Conservation (phyloP, 108 stramenopile genomes). For the Cylindrotheca fusiformis region DNA sequence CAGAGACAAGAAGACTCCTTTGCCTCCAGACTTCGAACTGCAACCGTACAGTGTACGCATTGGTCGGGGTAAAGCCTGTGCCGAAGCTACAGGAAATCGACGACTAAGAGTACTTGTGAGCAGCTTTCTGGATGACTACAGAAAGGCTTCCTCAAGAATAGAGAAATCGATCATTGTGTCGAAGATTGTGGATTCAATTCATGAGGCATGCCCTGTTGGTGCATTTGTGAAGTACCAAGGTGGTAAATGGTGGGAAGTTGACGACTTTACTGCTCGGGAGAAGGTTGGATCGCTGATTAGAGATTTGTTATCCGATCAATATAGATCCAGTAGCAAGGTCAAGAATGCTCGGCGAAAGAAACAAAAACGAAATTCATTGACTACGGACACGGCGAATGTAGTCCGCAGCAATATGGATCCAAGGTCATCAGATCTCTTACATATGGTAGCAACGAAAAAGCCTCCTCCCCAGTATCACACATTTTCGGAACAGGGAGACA, state of each 20-base stretch:
- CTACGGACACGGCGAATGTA: too few relatives aligned
- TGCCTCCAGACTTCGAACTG: slow-evolving; percentile 8
- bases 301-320: slow-evolving; percentile 9
- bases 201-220: slow-evolving; percentile 17
- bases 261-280: slow-evolving; percentile 17
- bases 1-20: background rate
- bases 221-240: slow-evolving; percentile 14
- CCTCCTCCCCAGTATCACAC: too few relatives aligned
- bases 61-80: slow-evolving; percentile 14
- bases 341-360: slow-evolving; percentile 2
- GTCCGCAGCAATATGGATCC: too few relatives aligned
- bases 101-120: slow-evolving; percentile 9
- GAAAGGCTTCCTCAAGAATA: background rate
- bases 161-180: slow-evolving; percentile 16
- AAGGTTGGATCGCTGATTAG: slow-evolving; percentile 18
- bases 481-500: too few relatives aligned
- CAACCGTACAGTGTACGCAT: slow-evolving; percentile 8
- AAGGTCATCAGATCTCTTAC: too few relatives aligned
- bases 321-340: slow-evolving; percentile 17
- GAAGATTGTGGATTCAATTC: slow-evolving; percentile 9
- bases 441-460: too few relatives aligned
- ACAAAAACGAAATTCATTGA: too few relatives aligned
- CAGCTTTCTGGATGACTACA: slow-evolving; percentile 13
- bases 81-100: slow-evolving; percentile 10
- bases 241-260: slow-evolving; percentile 24